Conservation (phyloP, 345 rosid species). For the Acer campestre region DNA sequence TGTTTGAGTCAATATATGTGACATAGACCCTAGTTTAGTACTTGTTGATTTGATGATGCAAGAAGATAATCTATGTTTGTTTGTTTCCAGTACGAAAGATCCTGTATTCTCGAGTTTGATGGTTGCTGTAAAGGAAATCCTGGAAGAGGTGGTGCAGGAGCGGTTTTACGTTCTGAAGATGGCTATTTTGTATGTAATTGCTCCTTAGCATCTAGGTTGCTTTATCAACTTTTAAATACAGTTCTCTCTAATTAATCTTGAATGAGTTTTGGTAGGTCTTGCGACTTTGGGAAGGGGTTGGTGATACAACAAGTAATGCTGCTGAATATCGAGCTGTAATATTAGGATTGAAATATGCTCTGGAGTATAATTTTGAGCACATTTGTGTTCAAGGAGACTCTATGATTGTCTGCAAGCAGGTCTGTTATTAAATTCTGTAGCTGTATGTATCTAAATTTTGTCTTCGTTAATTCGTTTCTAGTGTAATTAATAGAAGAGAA, state of each 20-base stretch:
- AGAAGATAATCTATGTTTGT: neutral
- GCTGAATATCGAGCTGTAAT: conserved; percentile 81
- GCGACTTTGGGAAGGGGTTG: conserved; percentile 65
- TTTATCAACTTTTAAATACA: neutral
- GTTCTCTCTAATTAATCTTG: neutral
- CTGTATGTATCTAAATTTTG: neutral
- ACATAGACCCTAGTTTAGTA: neutral
- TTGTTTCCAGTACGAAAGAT: conserved; percentile 34
- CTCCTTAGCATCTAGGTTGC: conserved; percentile 17
- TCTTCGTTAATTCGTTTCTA: neutral
- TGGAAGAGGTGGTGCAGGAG: conserved; percentile 94
- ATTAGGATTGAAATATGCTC: conserved; percentile 72
- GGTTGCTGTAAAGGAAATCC: conserved; percentile 96
- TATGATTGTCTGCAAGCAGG: conserved; percentile 88
- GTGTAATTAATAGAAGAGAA: too few species aligned
- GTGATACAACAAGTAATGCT: conserved; percentile 77
- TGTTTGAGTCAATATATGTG: neutral
- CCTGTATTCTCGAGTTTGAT: conserved; percentile 78
- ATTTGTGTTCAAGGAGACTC: conserved; percentile 70
- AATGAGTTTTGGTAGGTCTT: conserved; percentile 35
- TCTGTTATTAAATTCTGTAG: conserved; percentile 22
- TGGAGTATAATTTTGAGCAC: conserved; percentile 51
- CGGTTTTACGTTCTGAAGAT: conserved; percentile 57
- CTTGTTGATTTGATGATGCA: neutral
- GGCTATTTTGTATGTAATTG: conserved; percentile 46